Evolutionary conservation across 2,329 filamentous ascomycete genomes (phyloP).

Genomic region (Neoascochyta sp.): DNA sequence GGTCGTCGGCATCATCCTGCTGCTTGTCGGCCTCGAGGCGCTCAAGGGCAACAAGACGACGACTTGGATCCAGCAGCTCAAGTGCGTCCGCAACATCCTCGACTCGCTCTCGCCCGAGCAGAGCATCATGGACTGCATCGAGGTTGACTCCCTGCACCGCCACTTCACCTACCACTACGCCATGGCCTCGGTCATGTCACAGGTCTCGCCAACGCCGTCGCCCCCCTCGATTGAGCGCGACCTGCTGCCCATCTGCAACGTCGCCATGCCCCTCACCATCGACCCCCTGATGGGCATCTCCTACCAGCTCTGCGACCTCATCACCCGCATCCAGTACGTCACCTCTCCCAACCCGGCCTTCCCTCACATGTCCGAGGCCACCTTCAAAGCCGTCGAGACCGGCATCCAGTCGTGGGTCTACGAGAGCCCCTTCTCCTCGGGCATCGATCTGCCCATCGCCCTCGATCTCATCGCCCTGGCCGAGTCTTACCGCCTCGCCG

Average conservation of each 20-base stretch:
- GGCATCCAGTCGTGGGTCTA: slow-evolving; percentile 35
- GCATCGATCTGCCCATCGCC: slow-evolving; percentile 29
- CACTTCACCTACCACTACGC: slow-evolving; percentile 39
- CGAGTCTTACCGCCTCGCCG: slow-evolving; percentile 34
- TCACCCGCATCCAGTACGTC: slow-evolving; percentile 34
- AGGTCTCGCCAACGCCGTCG: slow-evolving; percentile 18
- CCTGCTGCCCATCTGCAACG: slow-evolving; percentile 14
- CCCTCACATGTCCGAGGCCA: slow-evolving; percentile 31
- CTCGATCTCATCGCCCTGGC: slow-evolving; percentile 36
- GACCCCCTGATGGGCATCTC: slow-evolving; percentile 38
- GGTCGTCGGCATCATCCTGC: slow-evolving; percentile 32
- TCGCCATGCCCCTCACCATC: slow-evolving; percentile 24
- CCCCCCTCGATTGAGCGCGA: slow-evolving; percentile 16
- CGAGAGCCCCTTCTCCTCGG: slow-evolving; percentile 28
- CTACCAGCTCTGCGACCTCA: slow-evolving; percentile 33
- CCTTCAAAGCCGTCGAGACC: slow-evolving; percentile 29
- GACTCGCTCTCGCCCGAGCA: slow-evolving; percentile 22
- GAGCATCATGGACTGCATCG: slow-evolving; percentile 23
- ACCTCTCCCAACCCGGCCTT: slow-evolving; percentile 32
- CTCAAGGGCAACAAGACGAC: slow-evolving; percentile 34
- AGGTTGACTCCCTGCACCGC: slow-evolving; percentile 33
- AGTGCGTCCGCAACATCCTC: slow-evolving; percentile 32
- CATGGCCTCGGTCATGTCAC: slow-evolving; percentile 35
- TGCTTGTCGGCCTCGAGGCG: slow-evolving; percentile 35
- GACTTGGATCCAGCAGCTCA: slow-evolving; percentile 35